These are phyloP conservation scores for Cyclotella kingstonii DNA, from an alignment of 108 stramenopile species.

Conservation along the genomic window DNA sequence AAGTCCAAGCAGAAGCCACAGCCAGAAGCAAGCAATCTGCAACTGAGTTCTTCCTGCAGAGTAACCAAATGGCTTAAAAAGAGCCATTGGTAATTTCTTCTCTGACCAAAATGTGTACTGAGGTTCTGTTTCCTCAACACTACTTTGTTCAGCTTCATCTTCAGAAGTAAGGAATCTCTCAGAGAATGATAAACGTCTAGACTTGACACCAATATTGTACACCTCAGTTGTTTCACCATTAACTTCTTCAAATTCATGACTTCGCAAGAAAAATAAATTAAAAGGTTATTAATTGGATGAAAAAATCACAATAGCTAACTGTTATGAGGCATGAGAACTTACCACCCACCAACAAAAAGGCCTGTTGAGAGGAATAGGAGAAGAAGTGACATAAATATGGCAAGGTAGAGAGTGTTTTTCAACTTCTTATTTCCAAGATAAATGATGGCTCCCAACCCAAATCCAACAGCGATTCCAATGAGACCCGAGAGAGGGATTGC, in stretches of 20 bases:
- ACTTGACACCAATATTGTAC: constrained; percentile 45
- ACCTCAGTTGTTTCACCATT: constrained; percentile 54
- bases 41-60: constrained; percentile 63
- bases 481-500: constrained; percentile 73
- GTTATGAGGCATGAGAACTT: not conserved
- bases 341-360: constrained; percentile 67
- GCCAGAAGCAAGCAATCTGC: constrained; percentile 66
- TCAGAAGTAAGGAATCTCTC: not conserved
- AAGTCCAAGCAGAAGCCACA: constrained; percentile 48
- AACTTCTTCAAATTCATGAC: constrained; percentile 68
- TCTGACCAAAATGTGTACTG: constrained; percentile 44
- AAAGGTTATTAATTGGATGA: not conserved
- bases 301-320: not conserved
- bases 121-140: constrained; percentile 1
- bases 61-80: constrained; percentile 83
- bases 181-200: not conserved
- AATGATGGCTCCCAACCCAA: constrained; percentile 45
- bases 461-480: constrained; percentile 60
- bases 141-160: constrained; percentile 1
- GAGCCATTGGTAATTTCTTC: constrained; percentile 68
- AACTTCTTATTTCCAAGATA: constrained; percentile 62
- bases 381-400: constrained; percentile 56
- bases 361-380: constrained; percentile 64
- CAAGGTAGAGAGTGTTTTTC: constrained; percentile 55
- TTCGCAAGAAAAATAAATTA: not conserved